phyloP scores from a whole-genome alignment of 2,329 filamentous ascomycete species.

The Colletotrichum musicola region DNA sequence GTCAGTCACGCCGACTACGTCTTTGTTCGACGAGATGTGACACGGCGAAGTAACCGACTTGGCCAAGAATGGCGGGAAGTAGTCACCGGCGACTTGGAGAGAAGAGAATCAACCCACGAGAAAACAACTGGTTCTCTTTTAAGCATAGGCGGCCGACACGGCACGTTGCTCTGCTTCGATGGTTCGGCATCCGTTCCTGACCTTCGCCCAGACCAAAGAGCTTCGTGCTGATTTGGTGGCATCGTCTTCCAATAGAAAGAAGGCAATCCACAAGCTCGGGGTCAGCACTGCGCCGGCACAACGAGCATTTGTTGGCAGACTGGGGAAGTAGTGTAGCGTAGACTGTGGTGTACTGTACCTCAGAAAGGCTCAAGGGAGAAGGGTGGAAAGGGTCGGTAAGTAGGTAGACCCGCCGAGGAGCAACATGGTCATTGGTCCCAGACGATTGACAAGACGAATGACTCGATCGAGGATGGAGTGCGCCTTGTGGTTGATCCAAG shows the following conservation, averaged over 20 bases:
- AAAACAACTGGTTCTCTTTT: slow-evolving; percentile 1
- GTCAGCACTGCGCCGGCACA: slow-evolving; percentile 14
- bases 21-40: slow-evolving; percentile 34
- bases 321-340: no score
- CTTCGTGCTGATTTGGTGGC: background rate
- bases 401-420: slow-evolving; percentile 36
- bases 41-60: slow-evolving; percentile 36
- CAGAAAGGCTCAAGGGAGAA: slow-evolving; percentile 3
- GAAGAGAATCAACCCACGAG: no score
- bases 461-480: slow-evolving; percentile 36
- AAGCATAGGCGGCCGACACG: background rate
- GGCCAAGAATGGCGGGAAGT: slow-evolving; percentile 29
- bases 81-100: slow-evolving; percentile 16
- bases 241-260: slow-evolving; percentile 29
- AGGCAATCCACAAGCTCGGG: slow-evolving; percentile 29
- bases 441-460: slow-evolving; percentile 32
- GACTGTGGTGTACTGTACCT: no score
- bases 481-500: slow-evolving; percentile 33
- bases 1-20: slow-evolving; percentile 34
- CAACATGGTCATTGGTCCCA: slow-evolving; percentile 25
- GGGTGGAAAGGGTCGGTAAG: slow-evolving; percentile 27
- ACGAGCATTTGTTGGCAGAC: no score
- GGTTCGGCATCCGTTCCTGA: slow-evolving; percentile 10
- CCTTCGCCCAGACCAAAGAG: background rate
- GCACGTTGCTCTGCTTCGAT: slow-evolving; percentile 8